Evolutionary conservation across 2,329 filamentous ascomycete genomes (phyloP).

Genomic region (Apiospora koreana): DNA sequence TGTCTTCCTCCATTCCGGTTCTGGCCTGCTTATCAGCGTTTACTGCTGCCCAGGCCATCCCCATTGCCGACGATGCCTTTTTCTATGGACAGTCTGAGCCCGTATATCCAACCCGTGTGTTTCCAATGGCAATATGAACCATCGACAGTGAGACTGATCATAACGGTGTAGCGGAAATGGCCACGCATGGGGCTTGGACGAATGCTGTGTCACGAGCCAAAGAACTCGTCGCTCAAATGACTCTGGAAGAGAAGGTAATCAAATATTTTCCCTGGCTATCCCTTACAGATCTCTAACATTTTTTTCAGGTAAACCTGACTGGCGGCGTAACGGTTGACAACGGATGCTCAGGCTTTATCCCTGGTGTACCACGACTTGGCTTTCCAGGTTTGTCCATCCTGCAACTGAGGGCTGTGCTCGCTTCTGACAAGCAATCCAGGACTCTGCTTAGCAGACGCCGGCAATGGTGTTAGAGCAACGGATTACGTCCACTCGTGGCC

Average conservation of each 20-base stretch:
- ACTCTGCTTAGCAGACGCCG: conserved; percentile 36
- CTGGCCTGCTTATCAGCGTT: not conserved
- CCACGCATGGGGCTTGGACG: conserved; percentile 28
- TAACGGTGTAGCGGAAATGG: not conserved
- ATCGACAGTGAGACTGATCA: not conserved
- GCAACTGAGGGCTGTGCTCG: not conserved
- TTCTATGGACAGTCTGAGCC: conserved; percentile 54
- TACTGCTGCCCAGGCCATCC: not conserved
- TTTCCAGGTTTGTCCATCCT: conserved; percentile 35
- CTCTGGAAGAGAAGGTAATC: conserved; percentile 38
- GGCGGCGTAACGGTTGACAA: conserved; percentile 29
- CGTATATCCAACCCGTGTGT: conserved; percentile 54
- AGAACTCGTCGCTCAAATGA: conserved; percentile 38
- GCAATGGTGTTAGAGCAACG: conserved; percentile 33
- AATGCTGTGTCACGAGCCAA: conserved; percentile 36
- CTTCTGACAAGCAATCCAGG: not conserved
- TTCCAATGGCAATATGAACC: not conserved
- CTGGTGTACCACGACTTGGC: conserved; percentile 38
- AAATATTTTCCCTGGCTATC: not conserved
- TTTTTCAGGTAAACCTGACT: conserved; percentile 37
- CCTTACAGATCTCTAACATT: not conserved
- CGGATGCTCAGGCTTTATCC: conserved; percentile 44
- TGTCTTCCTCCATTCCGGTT: not conserved
- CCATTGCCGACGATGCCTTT: conserved; percentile 42
- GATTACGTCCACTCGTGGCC: conserved; percentile 44